These are phyloP conservation scores for Mycena venus DNA, from an alignment of 768 basidiomycete species.

Conservation along the genomic window DNA sequence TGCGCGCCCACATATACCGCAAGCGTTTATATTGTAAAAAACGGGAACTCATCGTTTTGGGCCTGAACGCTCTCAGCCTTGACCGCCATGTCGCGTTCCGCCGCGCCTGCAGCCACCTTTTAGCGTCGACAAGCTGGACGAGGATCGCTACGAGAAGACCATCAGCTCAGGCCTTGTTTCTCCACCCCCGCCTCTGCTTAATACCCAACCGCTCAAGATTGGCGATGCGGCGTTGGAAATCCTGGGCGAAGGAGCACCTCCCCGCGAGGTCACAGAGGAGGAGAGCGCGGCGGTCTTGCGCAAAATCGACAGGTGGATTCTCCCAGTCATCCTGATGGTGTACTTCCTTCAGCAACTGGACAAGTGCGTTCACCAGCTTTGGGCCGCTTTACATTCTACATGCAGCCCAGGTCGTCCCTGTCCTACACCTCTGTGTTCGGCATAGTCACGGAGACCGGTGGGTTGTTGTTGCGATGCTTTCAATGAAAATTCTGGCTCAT, in stretches of 20 bases:
- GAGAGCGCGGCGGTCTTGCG: constrained; percentile 49
- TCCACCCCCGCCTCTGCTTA: not conserved
- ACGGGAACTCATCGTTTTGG: not conserved
- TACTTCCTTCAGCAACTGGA: constrained; percentile 61
- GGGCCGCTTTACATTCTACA: not conserved
- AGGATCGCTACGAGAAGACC: constrained; percentile 19
- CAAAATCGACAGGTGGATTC: constrained; percentile 56
- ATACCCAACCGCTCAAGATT: constrained; percentile 18
- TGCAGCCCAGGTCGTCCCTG: constrained; percentile 52
- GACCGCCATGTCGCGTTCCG: not conserved
- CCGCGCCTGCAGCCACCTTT: not conserved
- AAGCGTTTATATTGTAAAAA: not conserved
- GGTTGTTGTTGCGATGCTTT: not conserved
- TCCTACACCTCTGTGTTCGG: constrained; percentile 64
- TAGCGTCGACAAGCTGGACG: not conserved
- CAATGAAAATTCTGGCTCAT: not conserved
- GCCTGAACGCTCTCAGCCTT: not conserved
- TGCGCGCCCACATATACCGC: not conserved
- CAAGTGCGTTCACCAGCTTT: constrained; percentile 44
- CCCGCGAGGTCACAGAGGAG: constrained; percentile 44
- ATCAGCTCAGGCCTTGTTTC: constrained; percentile 23
- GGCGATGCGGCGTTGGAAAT: constrained; percentile 50
- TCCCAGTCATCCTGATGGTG: constrained; percentile 54
- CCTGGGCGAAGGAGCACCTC: constrained; percentile 39
- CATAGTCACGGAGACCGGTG: constrained; percentile 51